phyloP scores from a whole-genome alignment of 257 asterid genomes.

The Sherardia arvensis region DNA sequence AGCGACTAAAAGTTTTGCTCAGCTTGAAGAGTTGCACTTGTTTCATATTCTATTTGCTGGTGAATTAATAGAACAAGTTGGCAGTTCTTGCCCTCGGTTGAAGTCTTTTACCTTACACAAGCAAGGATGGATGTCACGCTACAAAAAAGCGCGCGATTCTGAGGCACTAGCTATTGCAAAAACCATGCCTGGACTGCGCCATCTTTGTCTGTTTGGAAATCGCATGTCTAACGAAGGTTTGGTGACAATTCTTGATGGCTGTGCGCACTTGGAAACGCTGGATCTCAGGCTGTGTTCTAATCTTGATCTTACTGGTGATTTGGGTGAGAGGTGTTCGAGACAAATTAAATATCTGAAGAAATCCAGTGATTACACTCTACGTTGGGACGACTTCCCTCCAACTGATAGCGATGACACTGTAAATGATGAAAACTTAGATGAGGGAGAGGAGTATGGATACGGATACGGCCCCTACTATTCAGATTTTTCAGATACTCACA shows the following conservation, averaged over 20 bases:
- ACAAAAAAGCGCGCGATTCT: no score
- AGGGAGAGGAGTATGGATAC: no score
- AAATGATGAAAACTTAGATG: no score
- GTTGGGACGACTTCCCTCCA: no score
- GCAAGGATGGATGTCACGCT: no score
- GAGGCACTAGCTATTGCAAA: slow-evolving; percentile 34
- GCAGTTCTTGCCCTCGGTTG: slow-evolving; percentile 29
- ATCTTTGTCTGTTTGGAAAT: slow-evolving; percentile 29
- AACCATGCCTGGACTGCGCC: slow-evolving; percentile 31
- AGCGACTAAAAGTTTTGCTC: slow-evolving; percentile 23
- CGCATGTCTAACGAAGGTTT: slow-evolving; percentile 22
- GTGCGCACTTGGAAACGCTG: slow-evolving; percentile 41
- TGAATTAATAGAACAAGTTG: slow-evolving; percentile 20
- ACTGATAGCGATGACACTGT: no score
- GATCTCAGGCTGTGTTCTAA: slow-evolving; percentile 30
- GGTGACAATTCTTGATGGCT: slow-evolving; percentile 38
- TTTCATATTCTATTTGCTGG: neutral
- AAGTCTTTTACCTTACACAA: slow-evolving; percentile 16
- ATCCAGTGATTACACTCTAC: no score
- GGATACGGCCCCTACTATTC: no score
- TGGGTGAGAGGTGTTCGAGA: slow-evolving; percentile 30
- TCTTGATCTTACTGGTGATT: slow-evolving; percentile 20
- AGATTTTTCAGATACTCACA: no score
- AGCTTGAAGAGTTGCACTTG: slow-evolving; percentile 44
- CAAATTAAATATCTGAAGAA: no score